Base-by-base conservation (phyloP, 768 basidiomycete genomes). In the Lactarius hengduanensis region DNA sequence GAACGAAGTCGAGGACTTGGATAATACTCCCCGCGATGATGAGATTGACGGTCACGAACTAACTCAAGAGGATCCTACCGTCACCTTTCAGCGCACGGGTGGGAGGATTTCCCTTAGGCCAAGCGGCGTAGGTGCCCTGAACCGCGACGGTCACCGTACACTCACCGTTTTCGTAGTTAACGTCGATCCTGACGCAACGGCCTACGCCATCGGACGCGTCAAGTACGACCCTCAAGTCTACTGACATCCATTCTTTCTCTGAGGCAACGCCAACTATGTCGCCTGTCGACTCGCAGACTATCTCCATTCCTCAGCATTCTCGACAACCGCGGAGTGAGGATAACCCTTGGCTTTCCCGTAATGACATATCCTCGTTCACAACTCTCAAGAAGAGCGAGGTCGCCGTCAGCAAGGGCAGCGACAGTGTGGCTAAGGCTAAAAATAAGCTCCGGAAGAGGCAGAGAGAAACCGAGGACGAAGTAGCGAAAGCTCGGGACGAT, bases 291-390 rank as follows among this genome's bases (percentile, higher is more conserved):
- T 68, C 73, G 41, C 67, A 66, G 60, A 43, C 47, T 59, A 45
- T 59, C 62, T 38, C 67, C 69, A 69, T 18, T 71, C 61, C 59
- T 66, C 71, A 26, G 68, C 76, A 4, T 57, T 65, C 11, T 11
- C 67, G 6, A 45, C 70, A 30, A 70, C 15, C 56, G 45, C 13
- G 55, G 38, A 32, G 63, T 41, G 73, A 75, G 34, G 59, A 74
- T 65, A 98, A 98, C 75, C 96, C 96, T 11, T 98, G 96, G 94
- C 87, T 97, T 20, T 76, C 77, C 1, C 77, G 78, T 11, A 70
- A 53, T 4, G 59, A 64, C 13, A 71, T 67, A 7, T 63, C 75
- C 9, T 67, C 75, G 8, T 59, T 79, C 1, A 72, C 80, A 4
- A 78, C 86, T 0, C 85, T 86, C 66, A 93, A 90, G 75, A 84